Conservation (phyloP, 1,139 yeast species). For the Suhomyces ambrosiae region DNA sequence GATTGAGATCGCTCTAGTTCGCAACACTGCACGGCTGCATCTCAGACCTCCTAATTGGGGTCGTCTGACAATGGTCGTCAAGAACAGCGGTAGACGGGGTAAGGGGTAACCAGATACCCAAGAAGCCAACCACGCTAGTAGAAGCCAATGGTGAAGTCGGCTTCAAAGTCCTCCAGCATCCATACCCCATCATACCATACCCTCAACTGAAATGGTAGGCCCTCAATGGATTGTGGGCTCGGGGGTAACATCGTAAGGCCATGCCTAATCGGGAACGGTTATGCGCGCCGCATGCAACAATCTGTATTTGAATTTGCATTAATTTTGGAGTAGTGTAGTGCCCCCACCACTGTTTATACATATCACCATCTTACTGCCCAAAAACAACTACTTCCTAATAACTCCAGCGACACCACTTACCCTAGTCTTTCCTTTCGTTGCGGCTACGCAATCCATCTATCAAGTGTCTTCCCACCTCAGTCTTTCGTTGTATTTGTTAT, state of each 20-base stretch:
- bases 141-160: too few species aligned
- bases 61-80: not conserved
- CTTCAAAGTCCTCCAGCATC: too few species aligned
- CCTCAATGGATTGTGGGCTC: too few species aligned
- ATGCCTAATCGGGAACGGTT: too few species aligned
- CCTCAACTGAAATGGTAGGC: too few species aligned
- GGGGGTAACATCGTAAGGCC: too few species aligned
- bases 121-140: too few species aligned
- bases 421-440: conserved; percentile 29
- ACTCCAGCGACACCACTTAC: conserved; percentile 21
- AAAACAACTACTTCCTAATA: conserved; percentile 2
- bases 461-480: too few species aligned
- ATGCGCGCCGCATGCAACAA: not conserved
- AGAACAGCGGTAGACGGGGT: not conserved
- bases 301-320: not conserved
- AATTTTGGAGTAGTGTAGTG: not conserved
- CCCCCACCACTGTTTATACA: not conserved
- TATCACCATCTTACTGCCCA: not conserved
- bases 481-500: not conserved
- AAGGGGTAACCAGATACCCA: too few species aligned
- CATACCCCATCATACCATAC: too few species aligned
- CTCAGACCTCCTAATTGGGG: not conserved
- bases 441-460: conserved; percentile 3
- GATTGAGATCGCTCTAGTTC: not conserved
- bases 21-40: conserved; percentile 2